Conservation (phyloP, 805 yeast species). For the Kodamaea sagamina region DNA sequence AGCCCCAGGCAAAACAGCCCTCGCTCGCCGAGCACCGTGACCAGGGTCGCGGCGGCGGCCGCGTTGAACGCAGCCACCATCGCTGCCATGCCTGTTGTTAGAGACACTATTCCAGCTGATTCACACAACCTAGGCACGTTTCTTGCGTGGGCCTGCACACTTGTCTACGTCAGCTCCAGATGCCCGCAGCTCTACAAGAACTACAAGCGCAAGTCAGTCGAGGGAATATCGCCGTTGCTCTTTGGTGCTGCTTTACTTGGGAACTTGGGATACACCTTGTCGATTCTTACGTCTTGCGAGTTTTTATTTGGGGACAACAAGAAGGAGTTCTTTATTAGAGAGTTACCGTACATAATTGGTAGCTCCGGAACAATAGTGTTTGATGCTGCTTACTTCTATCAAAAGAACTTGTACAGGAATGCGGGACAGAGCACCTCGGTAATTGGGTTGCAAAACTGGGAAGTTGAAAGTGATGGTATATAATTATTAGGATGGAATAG, state of each 20-base stretch:
- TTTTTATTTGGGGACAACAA: constrained; percentile 40
- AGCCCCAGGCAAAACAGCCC: constrained; percentile 11
- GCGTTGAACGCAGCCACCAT: constrained; percentile 17
- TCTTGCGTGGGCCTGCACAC: constrained; percentile 80
- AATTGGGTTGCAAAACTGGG: constrained; percentile 13
- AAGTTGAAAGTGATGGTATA: neutral
- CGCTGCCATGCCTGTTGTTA: constrained; percentile 15
- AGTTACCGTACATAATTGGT: constrained; percentile 81
- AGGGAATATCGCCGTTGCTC: constrained; percentile 79
- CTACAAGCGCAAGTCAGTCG: constrained; percentile 75
- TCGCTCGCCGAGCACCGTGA: neutral
- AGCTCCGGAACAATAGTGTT: constrained; percentile 82
- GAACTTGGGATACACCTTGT: constrained; percentile 71
- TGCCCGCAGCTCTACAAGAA: constrained; percentile 84
- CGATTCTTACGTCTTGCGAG: constrained; percentile 68
- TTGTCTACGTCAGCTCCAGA: constrained; percentile 73
- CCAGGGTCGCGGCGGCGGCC: constrained; percentile 15
- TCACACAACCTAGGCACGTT: constrained; percentile 15
- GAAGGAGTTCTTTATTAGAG: constrained; percentile 56
- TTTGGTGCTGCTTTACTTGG: constrained; percentile 80
- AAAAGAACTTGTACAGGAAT: constrained; percentile 40
- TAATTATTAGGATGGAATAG: too few relatives aligned
- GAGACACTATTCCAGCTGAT: neutral
- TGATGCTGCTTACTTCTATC: constrained; percentile 71
- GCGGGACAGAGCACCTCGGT: constrained; percentile 13